These are phyloP conservation scores for Neonectria faginata DNA, from an alignment of 2,329 filamentous ascomycete species.

Conservation along the genomic window DNA sequence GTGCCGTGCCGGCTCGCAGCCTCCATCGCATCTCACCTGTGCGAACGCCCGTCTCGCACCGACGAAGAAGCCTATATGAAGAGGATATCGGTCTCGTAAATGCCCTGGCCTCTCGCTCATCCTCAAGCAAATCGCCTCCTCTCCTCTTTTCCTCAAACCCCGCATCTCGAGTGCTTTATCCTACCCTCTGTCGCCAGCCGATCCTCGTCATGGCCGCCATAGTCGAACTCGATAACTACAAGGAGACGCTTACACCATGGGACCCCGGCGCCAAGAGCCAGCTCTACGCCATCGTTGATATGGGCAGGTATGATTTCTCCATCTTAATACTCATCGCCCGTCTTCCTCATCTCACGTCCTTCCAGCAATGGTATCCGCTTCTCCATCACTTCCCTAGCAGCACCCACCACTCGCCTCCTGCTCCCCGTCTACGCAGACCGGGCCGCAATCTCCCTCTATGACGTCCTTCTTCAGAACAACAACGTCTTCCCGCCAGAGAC, in stretches of 20 bases:
- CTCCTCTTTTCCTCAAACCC: neutral
- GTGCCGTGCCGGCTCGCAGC: neutral
- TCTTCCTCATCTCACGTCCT: constrained; percentile 14
- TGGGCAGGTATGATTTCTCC: constrained; percentile 62
- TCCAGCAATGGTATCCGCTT: constrained; percentile 91
- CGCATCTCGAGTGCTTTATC: neutral
- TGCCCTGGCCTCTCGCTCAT: neutral
- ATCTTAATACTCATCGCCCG: neutral
- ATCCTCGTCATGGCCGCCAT: constrained; percentile 44
- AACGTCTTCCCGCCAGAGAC: constrained; percentile 63
- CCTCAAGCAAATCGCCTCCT: neutral
- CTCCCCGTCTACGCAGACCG: constrained; percentile 83
- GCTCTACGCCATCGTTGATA: constrained; percentile 68
- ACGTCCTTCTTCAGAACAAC: constrained; percentile 69
- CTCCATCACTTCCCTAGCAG: constrained; percentile 85
- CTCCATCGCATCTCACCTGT: neutral
- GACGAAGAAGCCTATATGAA: neutral
- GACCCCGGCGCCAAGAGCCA: constrained; percentile 59
- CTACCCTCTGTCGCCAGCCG: neutral
- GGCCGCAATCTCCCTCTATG: constrained; percentile 86
- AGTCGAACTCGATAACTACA: constrained; percentile 65
- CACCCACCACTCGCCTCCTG: constrained; percentile 77
- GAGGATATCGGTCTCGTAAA: no score
- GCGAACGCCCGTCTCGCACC: neutral
- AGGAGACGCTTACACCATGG: constrained; percentile 63